Base-by-base conservation (phyloP, 1,139 yeast genomes). In the Blastobotrys petasosporus region DNA sequence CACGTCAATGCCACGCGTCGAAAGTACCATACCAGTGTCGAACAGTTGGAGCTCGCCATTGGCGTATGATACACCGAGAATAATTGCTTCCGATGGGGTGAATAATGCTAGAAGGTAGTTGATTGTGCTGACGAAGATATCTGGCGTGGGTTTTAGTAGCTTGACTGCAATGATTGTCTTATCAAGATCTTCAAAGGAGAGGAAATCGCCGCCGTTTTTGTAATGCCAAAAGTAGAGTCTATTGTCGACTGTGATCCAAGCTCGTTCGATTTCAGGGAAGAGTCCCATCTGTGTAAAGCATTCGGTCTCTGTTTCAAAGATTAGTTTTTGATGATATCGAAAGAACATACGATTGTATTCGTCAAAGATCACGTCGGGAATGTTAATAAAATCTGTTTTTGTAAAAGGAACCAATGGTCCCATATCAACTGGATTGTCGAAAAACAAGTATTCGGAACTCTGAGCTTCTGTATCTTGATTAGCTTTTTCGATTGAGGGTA, bases 231-330 rank as follows among this genome's bases (percentile, higher is more conserved):
- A 74, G 34, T 85, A 77, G 57, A 94, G 71, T 58, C 83, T 80
- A 59, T 84, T 84, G 63, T 88, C 97, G 35, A 83, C 80, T 2
- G 86, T 80, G 40, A 90, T 76, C 97, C 97, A 92, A 7, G 92
- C 81, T 51, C 96, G 77, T 51, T 81, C 79, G 36, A 92, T 76
- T 49, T 84, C 90, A 0, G 92, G 79, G 55, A 92, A 82, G 41
- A 90, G 68, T 7, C 98, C 98, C 79, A 86, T 82, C 51, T 82
- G 82, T 30, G 90, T 79, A 40, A 72, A 75, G 48, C 80, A 75
- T 58, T 82, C 82, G 11, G 88, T 77, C 43, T 79, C 75, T 34
- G 66, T 31, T 10, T 16, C 11, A n/a, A 4, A 6, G 4, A 32
- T 38, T 38, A 38, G 41, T 16, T 17, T 30, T 4, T 7, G 25